Evolutionary conservation across 257 asterid genomes (phyloP).

Genomic region (Nicotiana benthamiana): DNA sequence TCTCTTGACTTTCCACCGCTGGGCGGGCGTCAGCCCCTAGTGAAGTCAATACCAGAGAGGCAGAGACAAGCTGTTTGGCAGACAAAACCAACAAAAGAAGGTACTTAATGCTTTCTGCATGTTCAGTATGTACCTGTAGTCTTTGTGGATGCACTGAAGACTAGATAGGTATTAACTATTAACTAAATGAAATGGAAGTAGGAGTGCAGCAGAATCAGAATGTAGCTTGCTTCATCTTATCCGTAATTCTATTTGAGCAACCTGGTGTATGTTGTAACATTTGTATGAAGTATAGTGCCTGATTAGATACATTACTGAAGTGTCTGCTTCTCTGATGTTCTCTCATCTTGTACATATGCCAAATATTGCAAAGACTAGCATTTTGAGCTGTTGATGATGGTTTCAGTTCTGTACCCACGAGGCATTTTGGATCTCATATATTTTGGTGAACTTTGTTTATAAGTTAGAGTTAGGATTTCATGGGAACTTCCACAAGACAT

Average conservation of each 20-base stretch:
- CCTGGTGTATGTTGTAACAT: not conserved
- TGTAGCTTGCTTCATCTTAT: not conserved
- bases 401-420: not conserved
- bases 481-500: not conserved
- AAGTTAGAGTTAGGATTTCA: not conserved
- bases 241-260: not conserved
- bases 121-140: not conserved
- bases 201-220: not conserved
- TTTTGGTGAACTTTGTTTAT: not conserved
- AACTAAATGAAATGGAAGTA: not conserved
- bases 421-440: not conserved
- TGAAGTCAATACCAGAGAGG: no score
- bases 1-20: no score
- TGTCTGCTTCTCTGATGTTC: not conserved
- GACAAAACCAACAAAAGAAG: not conserved
- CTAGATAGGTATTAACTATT: not conserved
- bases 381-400: not conserved
- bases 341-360: not conserved
- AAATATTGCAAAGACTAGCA: not conserved
- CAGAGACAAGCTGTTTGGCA: no score
- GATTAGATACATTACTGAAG: not conserved
- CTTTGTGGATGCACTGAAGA: not conserved
- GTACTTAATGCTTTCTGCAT: not conserved
- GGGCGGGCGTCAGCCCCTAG: no score
- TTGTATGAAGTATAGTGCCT: not conserved